Evolutionary conservation across 352 stramenopile genomes (phyloP).

Genomic region (Globisporangium takayamanum): DNA sequence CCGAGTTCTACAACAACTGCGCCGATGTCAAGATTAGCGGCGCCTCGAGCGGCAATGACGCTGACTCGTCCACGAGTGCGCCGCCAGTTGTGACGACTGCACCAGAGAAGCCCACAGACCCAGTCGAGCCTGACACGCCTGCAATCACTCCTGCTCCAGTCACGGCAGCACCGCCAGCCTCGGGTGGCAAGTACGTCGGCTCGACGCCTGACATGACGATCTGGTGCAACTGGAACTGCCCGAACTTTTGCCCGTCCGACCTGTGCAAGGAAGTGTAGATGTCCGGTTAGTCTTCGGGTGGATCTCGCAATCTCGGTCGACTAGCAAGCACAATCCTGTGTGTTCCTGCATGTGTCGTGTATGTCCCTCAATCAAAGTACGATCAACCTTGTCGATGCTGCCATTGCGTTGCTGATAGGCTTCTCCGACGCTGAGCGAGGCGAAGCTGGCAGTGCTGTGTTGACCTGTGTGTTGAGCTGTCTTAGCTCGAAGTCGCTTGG

Average conservation of each 20-base stretch:
- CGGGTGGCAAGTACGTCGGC: too few species aligned
- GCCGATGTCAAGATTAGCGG: constrained; percentile 25
- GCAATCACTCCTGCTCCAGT: too few species aligned
- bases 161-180: too few species aligned
- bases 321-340: not conserved
- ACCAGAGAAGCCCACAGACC: too few species aligned
- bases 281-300: not conserved
- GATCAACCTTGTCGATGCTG: too few species aligned
- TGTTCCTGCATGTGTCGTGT: not conserved
- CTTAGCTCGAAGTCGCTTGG: not conserved
- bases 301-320: not conserved
- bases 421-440: not conserved
- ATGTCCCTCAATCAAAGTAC: too few species aligned
- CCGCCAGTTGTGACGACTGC: not conserved
- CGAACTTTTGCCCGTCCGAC: constrained; percentile 22
- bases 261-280: constrained; percentile 13
- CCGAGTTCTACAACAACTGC: constrained; percentile 34
- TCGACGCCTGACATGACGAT: too few species aligned
- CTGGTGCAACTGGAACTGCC: constrained; percentile 14
- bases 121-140: too few species aligned
- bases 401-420: too few species aligned
- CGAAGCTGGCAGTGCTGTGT: not conserved
- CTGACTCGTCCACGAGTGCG: not conserved
- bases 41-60: constrained; percentile 1
- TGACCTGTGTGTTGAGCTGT: too few species aligned